Percentiles rank a stretch among this genome's conserved stretches.
phyloP scores from a whole-genome alignment of 208 protist genomes.

The Porcisia deanei region DNA sequence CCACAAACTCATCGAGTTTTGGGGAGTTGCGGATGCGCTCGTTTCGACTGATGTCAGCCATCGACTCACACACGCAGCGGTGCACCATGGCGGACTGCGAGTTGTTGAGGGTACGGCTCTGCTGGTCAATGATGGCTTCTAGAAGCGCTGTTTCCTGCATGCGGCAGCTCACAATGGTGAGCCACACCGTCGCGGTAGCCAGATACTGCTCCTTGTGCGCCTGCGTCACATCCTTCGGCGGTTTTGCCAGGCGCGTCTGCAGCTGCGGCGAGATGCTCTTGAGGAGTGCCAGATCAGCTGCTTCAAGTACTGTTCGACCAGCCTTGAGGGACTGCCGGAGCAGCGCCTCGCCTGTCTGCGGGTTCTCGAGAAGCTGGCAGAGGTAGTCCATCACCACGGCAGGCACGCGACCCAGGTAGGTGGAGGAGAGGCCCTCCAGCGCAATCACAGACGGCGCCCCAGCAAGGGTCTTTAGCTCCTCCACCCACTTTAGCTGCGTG shows the following conservation, averaged over 20 bases:
- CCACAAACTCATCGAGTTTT: conserved; percentile 87
- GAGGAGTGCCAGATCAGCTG: conserved; percentile 52
- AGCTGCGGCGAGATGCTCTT: conserved; percentile 61
- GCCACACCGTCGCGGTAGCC: conserved; percentile 86
- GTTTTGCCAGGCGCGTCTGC: conserved; percentile 74
- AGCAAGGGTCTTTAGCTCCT: conserved; percentile 58
- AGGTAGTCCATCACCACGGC: conserved; percentile 74
- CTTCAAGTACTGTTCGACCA: conserved; percentile 73
- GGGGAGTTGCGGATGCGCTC: conserved; percentile 57
- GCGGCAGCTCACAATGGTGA: conserved; percentile 89
- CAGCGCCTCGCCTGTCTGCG: conserved; percentile 59
- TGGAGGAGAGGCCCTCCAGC: conserved; percentile 62
- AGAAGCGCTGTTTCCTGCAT: conserved; percentile 81
- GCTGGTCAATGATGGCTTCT: conserved; percentile 88
- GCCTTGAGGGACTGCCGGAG: conserved; percentile 67
- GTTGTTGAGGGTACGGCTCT: conserved; percentile 88
- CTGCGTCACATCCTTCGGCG: conserved; percentile 78
- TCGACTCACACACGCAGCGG: conserved; percentile 85
- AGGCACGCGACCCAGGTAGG: conserved; percentile 49
- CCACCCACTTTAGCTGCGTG: conserved; percentile 64
- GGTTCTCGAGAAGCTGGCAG: conserved; percentile 63
- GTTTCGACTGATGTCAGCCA: conserved; percentile 88
- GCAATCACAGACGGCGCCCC: conserved; percentile 65
- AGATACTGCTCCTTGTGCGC: conserved; percentile 88
- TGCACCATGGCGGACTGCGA: conserved; percentile 90